These are phyloP conservation scores for Phytophthora crassamura DNA, from an alignment of 352 stramenopile genomes.

Conservation along the genomic window DNA sequence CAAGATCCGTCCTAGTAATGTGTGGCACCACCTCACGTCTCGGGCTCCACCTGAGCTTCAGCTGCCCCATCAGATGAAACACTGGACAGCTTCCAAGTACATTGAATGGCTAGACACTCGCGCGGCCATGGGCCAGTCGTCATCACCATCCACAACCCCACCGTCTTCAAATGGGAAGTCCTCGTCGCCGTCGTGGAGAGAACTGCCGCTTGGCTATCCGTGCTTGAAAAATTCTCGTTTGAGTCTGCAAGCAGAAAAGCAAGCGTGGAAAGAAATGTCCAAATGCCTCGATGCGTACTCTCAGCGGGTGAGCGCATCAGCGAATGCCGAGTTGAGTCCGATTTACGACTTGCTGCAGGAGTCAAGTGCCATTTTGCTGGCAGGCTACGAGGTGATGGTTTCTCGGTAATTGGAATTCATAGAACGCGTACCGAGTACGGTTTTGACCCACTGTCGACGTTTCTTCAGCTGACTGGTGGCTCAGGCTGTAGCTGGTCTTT, in stretches of 20 bases:
- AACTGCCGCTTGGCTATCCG: conserved; percentile 71
- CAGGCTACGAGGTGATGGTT: conserved; percentile 76
- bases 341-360: conserved; percentile 83
- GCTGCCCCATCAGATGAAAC: conserved; percentile 79
- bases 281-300: conserved; percentile 83
- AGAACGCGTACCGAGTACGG: conserved; percentile 11
- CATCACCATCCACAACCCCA: conserved; percentile 28
- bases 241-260: conserved; percentile 64
- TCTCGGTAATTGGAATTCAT: conserved; percentile 37
- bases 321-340: conserved; percentile 52
- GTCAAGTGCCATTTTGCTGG: conserved; percentile 77
- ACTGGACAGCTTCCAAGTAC: conserved; percentile 76
- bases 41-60: conserved; percentile 74
- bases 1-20: conserved; percentile 84
- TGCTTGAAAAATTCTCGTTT: conserved; percentile 67
- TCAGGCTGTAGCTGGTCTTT: conserved; percentile 1
- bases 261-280: conserved; percentile 83
- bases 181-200: conserved; percentile 36
- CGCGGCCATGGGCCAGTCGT: conserved; percentile 34
- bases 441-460: conserved; percentile 10
- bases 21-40: conserved; percentile 87
- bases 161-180: conserved; percentile 29
- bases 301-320: conserved; percentile 68
- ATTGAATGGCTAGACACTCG: conserved; percentile 82
- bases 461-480: not conserved